Percentiles rank a stretch among this genome's conserved stretches.
Evolutionary conservation across 805 yeast species (phyloP).

Genomic region (Saturnispora kantuleensis): DNA sequence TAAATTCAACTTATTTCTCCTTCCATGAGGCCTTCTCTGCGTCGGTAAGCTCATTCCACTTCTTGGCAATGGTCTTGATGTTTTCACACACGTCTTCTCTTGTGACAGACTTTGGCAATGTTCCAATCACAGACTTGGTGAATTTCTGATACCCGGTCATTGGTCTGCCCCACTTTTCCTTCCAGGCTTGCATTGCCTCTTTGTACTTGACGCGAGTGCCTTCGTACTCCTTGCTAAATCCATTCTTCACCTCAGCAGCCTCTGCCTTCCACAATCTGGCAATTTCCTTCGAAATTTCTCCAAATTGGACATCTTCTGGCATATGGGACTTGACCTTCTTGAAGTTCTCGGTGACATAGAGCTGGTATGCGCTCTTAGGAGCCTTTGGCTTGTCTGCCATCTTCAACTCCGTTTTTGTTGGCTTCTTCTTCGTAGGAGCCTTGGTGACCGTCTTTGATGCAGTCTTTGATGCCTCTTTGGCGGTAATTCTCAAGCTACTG

Average conservation of each 20-base stretch:
- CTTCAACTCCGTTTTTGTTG: constrained; percentile 8
- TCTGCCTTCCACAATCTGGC: constrained; percentile 17
- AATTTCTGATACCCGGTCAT: constrained; percentile 18
- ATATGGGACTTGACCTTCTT: constrained; percentile 4
- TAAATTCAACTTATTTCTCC: constrained; percentile 5
- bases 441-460: not conserved
- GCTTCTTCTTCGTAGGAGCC: constrained; percentile 3
- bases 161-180: constrained; percentile 16
- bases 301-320: not conserved
- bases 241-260: constrained; percentile 13
- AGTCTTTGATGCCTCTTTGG: not conserved
- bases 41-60: constrained; percentile 17
- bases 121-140: constrained; percentile 13
- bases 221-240: constrained; percentile 9
- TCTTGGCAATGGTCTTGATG: constrained; percentile 15
- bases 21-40: constrained; percentile 19
- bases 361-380: constrained; percentile 13
- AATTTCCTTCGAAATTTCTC: constrained; percentile 6
- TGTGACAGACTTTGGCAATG: constrained; percentile 9
- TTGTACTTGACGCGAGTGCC: constrained; percentile 8
- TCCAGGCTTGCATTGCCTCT: constrained; percentile 18
- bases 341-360: constrained; percentile 14
- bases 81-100: constrained; percentile 11
- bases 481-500: not conserved
- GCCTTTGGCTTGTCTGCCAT: constrained; percentile 17